Conservation (phyloP, 495 filamentous ascomycete species). For the Gamarada debralockiae region DNA sequence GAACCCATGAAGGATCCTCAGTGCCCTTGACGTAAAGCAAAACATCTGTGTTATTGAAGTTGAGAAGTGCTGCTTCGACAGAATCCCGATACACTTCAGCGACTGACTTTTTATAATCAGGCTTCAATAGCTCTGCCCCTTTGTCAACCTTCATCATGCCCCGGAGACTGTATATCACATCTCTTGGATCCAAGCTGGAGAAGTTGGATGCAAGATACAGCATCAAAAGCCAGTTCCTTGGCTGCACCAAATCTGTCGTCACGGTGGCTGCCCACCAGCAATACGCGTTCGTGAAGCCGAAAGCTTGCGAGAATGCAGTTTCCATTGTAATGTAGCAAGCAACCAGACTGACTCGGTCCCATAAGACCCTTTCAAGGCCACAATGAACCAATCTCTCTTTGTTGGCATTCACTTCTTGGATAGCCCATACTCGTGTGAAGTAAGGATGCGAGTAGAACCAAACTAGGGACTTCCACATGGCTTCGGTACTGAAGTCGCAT, state of each 20-base stretch:
- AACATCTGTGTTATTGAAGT: constrained; percentile 16
- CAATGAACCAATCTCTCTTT: no score
- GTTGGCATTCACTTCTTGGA: no score
- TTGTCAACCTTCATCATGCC: constrained; percentile 13
- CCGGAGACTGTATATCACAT: constrained; percentile 19
- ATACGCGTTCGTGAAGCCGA: no score
- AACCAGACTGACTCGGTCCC: no score
- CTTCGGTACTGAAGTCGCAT: no score
- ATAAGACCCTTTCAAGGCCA: no score
- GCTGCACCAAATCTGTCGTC: constrained; percentile 2
- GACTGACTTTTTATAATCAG: constrained; percentile 19
- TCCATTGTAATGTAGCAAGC: no score
- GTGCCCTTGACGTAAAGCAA: constrained; percentile 17
- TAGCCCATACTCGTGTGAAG: no score
- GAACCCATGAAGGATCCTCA: constrained; percentile 16
- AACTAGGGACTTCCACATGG: no score
- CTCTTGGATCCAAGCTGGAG: constrained; percentile 8
- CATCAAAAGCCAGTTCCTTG: constrained; percentile 14
- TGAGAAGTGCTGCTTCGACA: constrained; percentile 19
- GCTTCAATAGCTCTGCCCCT: constrained; percentile 11
- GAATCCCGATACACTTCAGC: constrained; percentile 21
- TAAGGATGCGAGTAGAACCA: constrained; percentile 18
- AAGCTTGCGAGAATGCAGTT: no score
- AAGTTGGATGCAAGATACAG: constrained; percentile 11
- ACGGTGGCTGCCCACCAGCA: constrained; percentile 6